phyloP scores from a whole-genome alignment of 177 flowering plant genomes.

The Telopea speciosissima region DNA sequence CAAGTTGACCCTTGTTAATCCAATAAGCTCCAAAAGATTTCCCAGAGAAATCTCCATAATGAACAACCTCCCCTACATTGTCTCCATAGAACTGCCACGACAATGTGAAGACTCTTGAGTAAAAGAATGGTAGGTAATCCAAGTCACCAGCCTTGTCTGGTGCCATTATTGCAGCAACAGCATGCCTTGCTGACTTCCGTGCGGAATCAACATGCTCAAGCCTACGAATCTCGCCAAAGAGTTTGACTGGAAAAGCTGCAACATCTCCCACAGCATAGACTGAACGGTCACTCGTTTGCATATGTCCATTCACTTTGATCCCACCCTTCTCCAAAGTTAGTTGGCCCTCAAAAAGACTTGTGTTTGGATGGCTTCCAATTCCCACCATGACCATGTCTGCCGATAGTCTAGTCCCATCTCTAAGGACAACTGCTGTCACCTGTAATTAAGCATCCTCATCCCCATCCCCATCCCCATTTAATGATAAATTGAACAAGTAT shows the following conservation, averaged over 20 bases:
- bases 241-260: conserved; percentile 82
- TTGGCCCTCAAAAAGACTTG: conserved; percentile 85
- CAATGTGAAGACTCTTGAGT: conserved; percentile 77
- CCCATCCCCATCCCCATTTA: not conserved
- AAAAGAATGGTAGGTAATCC: conserved; percentile 91
- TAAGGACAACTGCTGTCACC: conserved; percentile 74
- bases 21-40: conserved; percentile 77
- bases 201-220: conserved; percentile 96
- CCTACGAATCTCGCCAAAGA: conserved; percentile 72
- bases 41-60: conserved; percentile 79
- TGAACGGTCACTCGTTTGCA: conserved; percentile 85
- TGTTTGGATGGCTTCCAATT: conserved; percentile 96
- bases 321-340: conserved; percentile 87
- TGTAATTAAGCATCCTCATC: conserved; percentile 13
- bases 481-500: not conserved
- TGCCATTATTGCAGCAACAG: conserved; percentile 74
- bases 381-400: conserved; percentile 93
- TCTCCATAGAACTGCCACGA: conserved; percentile 99
- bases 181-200: conserved; percentile 74
- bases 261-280: conserved; percentile 97
- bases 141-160: conserved; percentile 58
- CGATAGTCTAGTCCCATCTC: conserved; percentile 62
- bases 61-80: conserved; percentile 65
- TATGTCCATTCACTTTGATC: conserved; percentile 68
- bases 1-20: conserved; percentile 72